A percentile compares a stretch with the other conserved stretches of the same genome.
These are phyloP conservation scores for Tolypocladium tropicale DNA, from an alignment of 2,329 filamentous ascomycete genomes.

Conservation along the genomic window DNA sequence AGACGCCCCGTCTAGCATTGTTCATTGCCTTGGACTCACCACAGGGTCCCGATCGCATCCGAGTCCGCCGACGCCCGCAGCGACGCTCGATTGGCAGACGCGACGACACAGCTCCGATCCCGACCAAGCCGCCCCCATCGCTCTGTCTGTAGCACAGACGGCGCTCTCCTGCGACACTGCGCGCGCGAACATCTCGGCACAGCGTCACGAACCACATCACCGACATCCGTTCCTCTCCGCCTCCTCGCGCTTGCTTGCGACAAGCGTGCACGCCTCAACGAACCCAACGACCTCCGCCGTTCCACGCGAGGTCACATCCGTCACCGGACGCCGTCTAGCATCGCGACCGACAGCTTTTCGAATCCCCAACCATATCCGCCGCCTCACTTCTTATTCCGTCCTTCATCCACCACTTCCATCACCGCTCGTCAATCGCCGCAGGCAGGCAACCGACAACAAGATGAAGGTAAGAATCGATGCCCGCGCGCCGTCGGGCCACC, in stretches of 20 bases:
- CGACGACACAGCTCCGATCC: neutral
- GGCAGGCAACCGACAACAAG: constrained; percentile 13
- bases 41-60: constrained; percentile 7
- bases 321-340: neutral
- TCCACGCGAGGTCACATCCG: neutral
- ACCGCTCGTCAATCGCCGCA: neutral
- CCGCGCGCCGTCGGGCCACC: too few relatives aligned
- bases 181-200: neutral
- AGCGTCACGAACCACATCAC: neutral
- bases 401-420: neutral
- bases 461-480: constrained; percentile 25
- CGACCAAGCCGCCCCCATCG: neutral
- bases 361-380: too few relatives aligned
- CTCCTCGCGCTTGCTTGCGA: neutral
- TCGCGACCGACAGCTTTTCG: neutral
- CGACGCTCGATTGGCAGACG: neutral
- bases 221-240: neutral
- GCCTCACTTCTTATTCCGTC: neutral
- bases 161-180: neutral
- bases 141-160: neutral
- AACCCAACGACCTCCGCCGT: neutral
- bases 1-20: constrained; percentile 14
- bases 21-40: constrained; percentile 7
- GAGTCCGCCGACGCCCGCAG: constrained; percentile 5
- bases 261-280: neutral